Conservation (phyloP, 108 stramenopile species). For the Stephanodiscus triporus region DNA sequence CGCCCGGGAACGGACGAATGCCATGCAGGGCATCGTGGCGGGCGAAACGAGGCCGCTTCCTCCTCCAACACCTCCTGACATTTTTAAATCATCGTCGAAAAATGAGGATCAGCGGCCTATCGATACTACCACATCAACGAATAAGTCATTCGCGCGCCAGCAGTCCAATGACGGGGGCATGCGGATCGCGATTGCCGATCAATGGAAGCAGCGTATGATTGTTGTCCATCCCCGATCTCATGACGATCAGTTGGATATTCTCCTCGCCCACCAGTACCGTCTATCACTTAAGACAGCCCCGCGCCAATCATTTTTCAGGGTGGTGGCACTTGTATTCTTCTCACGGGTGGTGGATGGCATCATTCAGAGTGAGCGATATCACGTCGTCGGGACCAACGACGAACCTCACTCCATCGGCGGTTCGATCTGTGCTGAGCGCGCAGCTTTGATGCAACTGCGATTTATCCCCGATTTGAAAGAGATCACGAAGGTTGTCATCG, state of each 20-base stretch:
- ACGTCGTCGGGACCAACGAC: constrained; percentile 83
- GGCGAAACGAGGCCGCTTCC: not conserved
- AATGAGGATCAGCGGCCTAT: not conserved
- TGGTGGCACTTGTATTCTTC: constrained; percentile 76
- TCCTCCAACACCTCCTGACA: not conserved
- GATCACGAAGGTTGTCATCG: constrained; percentile 53
- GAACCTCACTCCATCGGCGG: constrained; percentile 80
- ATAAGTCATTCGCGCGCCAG: not conserved
- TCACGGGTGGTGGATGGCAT: constrained; percentile 14
- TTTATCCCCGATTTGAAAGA: constrained; percentile 55
- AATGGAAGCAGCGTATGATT: constrained; percentile 2
- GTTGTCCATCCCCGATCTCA: not conserved
- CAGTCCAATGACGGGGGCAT: not conserved
- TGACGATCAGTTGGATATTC: constrained; percentile 51
- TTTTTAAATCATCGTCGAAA: not conserved
- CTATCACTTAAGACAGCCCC: constrained; percentile 62
- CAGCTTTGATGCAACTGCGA: constrained; percentile 77
- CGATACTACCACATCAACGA: not conserved
- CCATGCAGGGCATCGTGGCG: constrained; percentile 25
- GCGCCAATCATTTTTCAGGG: constrained; percentile 80
- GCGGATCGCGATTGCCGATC: not conserved
- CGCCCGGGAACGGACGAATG: constrained; percentile 11
- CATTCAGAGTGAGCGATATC: constrained; percentile 34
- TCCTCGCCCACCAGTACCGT: constrained; percentile 66
- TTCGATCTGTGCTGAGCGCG: constrained; percentile 91